Evolutionary conservation across 2,329 filamentous ascomycete species (phyloP).

Genomic region (Fusarium veterinarium): DNA sequence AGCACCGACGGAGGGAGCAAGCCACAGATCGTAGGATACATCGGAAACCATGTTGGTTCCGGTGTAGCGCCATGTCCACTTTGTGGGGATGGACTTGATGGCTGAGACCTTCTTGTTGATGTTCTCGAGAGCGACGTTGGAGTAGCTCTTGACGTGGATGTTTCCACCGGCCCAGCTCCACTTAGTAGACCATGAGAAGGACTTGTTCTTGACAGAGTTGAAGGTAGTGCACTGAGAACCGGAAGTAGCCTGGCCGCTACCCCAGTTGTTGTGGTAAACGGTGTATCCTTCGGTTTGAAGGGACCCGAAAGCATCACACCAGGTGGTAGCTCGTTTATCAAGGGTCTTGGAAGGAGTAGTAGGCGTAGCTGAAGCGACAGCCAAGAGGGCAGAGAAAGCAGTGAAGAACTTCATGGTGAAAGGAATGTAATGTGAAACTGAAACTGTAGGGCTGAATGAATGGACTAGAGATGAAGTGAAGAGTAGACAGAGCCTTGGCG

Average conservation of each 20-base stretch:
- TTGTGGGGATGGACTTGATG: slow-evolving; percentile 51
- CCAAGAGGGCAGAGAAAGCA: slow-evolving; percentile 45
- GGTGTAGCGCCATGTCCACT: slow-evolving; percentile 49
- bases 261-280: slow-evolving; percentile 67
- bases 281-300: slow-evolving; percentile 55
- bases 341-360: slow-evolving; percentile 42
- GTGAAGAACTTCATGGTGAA: slow-evolving; percentile 40
- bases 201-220: slow-evolving; percentile 48
- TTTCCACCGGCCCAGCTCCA: slow-evolving; percentile 56
- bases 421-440: neutral
- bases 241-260: slow-evolving; percentile 49
- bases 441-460: neutral
- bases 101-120: slow-evolving; percentile 51
- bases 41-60: slow-evolving; percentile 58
- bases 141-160: slow-evolving; percentile 57
- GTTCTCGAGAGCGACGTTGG: slow-evolving; percentile 55
- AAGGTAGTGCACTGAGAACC: slow-evolving; percentile 57
- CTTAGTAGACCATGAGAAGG: slow-evolving; percentile 54
- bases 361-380: slow-evolving; percentile 44
- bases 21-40: slow-evolving; percentile 72
- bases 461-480: neutral
- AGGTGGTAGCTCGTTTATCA: slow-evolving; percentile 49
- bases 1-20: slow-evolving; percentile 57
- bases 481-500: slow-evolving; percentile 1
- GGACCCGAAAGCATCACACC: slow-evolving; percentile 55